Conservation (phyloP, 306 rosid genomes). For the Pyrus bretschneideri region DNA sequence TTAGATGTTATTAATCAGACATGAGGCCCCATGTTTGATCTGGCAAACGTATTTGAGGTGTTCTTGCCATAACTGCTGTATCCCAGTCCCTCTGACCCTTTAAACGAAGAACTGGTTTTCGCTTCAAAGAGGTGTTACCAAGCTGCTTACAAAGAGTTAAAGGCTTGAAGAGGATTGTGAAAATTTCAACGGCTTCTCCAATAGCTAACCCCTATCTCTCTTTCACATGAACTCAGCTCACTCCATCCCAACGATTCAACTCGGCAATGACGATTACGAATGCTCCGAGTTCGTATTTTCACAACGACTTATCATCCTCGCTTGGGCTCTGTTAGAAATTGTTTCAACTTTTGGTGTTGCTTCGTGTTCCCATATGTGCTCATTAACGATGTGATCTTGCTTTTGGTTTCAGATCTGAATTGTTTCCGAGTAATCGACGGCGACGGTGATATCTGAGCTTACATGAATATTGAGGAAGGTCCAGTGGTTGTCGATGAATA, state of each 20-base stretch:
- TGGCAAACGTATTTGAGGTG: no score
- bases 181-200: no score
- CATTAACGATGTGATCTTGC: constrained; percentile 27
- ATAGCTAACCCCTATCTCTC: neutral
- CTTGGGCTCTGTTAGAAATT: constrained; percentile 6
- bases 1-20: no score
- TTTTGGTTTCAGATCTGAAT: constrained; percentile 55
- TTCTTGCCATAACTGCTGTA: no score
- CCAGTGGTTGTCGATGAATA: constrained; percentile 30
- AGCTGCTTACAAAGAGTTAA: no score
- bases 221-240: neutral
- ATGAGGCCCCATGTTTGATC: no score
- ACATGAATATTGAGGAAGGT: constrained; percentile 41
- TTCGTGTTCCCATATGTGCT: constrained; percentile 8
- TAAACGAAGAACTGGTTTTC: no score
- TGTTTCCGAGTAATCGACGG: constrained; percentile 22
- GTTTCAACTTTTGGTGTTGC: constrained; percentile 26
- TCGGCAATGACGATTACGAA: constrained; percentile 34
- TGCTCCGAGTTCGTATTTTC: constrained; percentile 12
- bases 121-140: no score
- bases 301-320: constrained; percentile 18
- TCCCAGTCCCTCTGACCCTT: no score
- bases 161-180: no score
- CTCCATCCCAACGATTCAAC: constrained; percentile 16
- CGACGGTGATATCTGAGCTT: constrained; percentile 47